Evolutionary conservation across 768 basidiomycete species (phyloP), one percentile per base, ranked within the genome.

Genomic region (Russula sp.): DNA sequence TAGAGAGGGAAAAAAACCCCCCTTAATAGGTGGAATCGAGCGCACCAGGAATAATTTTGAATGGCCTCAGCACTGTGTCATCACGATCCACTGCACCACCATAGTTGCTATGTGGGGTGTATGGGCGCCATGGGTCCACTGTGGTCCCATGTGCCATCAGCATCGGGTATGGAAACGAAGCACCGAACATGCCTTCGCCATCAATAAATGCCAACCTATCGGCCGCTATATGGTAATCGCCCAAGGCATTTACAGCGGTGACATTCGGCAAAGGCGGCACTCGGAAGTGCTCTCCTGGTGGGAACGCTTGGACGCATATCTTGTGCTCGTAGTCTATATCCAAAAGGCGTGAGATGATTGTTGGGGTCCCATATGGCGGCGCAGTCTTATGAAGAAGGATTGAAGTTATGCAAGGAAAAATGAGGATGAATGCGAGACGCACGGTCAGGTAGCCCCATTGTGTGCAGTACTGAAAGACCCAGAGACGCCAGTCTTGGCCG

Each of bases 371-470:
- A 42, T 78, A 80, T 1, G 87, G 88, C 3, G 90, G 90, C 1
- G 89, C 81, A 13, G 87, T 86, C 88, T 92, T 92, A 57, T 1
- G 20, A 18, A 20, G 2, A 34, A 45, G 2, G 41, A 45, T 32
- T 32, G 10, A 1, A 43, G 11, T 43, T 25, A 55, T 38, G 14
- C 29, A 14, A 38, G 18, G 18, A 8, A 35, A 9, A 14, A 8
- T 9, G n/a, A 14, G 9, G 13, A 13, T 32, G 11, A n/a, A 56
- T 36, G 29, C 29, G 20, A 47, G 53, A 60, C 82, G 38, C 67
- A 89, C 91, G 35, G 79, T 85, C 71, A 96, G 94, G 73, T 92
- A 99, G 2, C 94, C 96, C 96, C 96, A 98, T 69, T 96, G 83
- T 0, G 91, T 93, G 76, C 93, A 95, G 60, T 90, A 90, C 75